A percentile compares a stretch with the other conserved stretches of the same genome.
These are phyloP conservation scores for Didymella pinodella DNA, from an alignment of 2,329 filamentous ascomycete species.

Conservation along the genomic window DNA sequence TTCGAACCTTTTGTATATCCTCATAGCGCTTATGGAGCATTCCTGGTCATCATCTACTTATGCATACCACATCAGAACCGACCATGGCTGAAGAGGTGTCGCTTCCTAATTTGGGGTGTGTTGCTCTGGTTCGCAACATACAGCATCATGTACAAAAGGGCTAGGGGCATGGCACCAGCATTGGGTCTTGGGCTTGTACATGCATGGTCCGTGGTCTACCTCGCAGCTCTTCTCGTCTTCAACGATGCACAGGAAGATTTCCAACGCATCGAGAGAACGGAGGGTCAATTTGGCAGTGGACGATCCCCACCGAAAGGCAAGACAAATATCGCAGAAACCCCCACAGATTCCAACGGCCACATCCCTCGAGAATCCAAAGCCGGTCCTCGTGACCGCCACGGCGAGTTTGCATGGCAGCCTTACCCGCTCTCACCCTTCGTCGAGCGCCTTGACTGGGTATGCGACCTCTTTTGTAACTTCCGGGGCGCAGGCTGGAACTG, in stretches of 20 bases:
- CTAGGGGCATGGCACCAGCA: conserved; percentile 60
- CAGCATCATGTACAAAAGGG: conserved; percentile 55
- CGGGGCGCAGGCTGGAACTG: conserved; percentile 69
- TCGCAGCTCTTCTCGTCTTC: conserved; percentile 60
- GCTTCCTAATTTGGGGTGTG: conserved; percentile 57
- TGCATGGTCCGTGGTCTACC: conserved; percentile 64
- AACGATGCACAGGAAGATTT: conserved; percentile 65
- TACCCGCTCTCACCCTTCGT: conserved; percentile 58
- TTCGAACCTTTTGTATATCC: conserved; percentile 57
- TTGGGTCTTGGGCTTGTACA: conserved; percentile 64
- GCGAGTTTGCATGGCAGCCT: conserved; percentile 61
- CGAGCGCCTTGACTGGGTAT: conserved; percentile 65
- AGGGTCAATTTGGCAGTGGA: conserved; percentile 32
- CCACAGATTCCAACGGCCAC: conserved; percentile 1
- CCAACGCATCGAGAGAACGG: conserved; percentile 60
- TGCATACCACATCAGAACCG: conserved; percentile 58
- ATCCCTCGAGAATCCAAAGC: conserved; percentile 13
- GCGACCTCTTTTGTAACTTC: conserved; percentile 65
- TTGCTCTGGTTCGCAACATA: conserved; percentile 56
- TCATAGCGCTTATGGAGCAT: conserved; percentile 50
- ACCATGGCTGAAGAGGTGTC: conserved; percentile 50
- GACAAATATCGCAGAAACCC: not conserved
- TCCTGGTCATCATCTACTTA: conserved; percentile 58
- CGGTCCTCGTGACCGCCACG: conserved; percentile 43
- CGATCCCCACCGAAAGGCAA: conserved; percentile 5